Evolutionary conservation across 352 stramenopile species (phyloP), one percentile per base, ranked within the genome.

Genomic region (Phytophthora pini): DNA sequence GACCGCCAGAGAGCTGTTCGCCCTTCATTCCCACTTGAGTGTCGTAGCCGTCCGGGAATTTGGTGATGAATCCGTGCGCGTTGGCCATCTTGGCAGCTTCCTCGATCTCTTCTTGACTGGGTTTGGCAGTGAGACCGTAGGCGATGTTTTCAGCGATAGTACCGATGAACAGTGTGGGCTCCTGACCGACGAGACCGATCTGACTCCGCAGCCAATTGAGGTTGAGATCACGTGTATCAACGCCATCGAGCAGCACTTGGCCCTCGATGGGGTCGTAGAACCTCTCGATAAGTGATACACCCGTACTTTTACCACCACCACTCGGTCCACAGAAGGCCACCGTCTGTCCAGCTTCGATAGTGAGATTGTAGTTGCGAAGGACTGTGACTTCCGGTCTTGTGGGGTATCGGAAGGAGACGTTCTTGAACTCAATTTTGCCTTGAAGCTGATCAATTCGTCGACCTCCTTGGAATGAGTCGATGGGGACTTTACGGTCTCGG

Each of bases 1-100:
- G 83, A 5, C 83, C 80, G 1, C 83, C 83, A 0, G 73, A 86
- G 11, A 92, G 39, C 44, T 87, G 97, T 34, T 98, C 69, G 6
- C 96, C 97, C 10, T 96, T 86, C 74, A 98, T 96, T 17, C 96
- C 95, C 6, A 99, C 94, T 49, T 96, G 75, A 1, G 95, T 98
- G 15, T 98, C 78, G 76, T 94, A 98, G 29, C 90, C 84, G 36
- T 98, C 87, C 0, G 94, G 79, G 29, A 99, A 97, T 7, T 75
- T 47, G 0, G 65, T 74, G 77, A 98, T 98, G 65, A 98, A 99
- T 43, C 82, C 76, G 72, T 98, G 80, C 0, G 93, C 93, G 73
- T 98, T 98, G n/a, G 94, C 93, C 63, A 97, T 79, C 63, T 87
- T 87, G 2, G 93, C 92, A 3, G 91, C 95, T 4, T 83, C 57